Conservation (phyloP, 2,329 filamentous ascomycete genomes). For the Trichoderma sp. region DNA sequence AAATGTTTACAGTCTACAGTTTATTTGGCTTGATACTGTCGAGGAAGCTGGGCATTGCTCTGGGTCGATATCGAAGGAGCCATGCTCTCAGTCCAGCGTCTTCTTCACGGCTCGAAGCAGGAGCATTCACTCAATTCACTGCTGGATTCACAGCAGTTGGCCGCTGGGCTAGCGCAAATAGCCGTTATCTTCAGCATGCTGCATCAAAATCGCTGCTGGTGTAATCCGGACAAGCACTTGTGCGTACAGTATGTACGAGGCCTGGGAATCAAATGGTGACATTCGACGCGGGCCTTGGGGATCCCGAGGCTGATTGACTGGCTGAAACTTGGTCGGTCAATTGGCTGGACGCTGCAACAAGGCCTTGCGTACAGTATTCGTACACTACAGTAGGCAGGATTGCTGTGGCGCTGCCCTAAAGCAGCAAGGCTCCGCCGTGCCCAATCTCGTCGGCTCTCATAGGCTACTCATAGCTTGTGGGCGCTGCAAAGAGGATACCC, state of each 20-base stretch:
- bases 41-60: background rate
- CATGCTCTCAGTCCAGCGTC: background rate
- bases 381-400: background rate
- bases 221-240: background rate
- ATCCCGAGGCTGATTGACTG: background rate
- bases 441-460: background rate
- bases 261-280: background rate
- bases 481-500: background rate
- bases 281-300: background rate
- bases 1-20: background rate
- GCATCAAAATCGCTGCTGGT: background rate
- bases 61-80: background rate
- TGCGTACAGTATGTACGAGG: background rate
- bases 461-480: background rate
- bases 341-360: constrained; percentile 2
- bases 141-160: background rate
- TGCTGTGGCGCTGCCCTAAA: background rate
- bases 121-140: background rate
- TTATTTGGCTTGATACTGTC: background rate
- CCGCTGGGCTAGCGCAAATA: background rate
- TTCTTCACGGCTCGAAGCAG: background rate
- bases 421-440: background rate
- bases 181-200: background rate
- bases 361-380: background rate
- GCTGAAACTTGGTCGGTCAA: background rate